Percentiles rank a stretch among this genome's conserved stretches.
Conservation (phyloP, 2,329 filamentous ascomycete genomes). For the Pseudopyrenochaeta lycopersici region DNA sequence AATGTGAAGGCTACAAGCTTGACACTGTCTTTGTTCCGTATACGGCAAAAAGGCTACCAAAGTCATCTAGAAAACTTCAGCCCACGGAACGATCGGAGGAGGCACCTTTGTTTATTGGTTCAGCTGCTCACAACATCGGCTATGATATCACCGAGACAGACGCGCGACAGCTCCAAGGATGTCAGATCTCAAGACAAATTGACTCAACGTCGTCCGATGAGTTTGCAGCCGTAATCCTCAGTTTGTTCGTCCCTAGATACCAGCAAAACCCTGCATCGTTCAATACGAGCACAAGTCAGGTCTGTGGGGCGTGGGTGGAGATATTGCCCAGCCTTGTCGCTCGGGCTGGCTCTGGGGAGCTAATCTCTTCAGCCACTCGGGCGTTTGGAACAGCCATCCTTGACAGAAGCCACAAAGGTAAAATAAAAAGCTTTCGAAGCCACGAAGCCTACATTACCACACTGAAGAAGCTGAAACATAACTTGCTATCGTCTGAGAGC, state of each 20-base stretch:
- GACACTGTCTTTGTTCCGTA: slow-evolving; percentile 29
- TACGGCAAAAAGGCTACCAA: not conserved
- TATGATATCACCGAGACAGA: too few species aligned
- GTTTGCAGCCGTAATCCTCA: slow-evolving; percentile 8
- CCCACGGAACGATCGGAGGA: not conserved
- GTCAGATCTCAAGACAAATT: too few species aligned
- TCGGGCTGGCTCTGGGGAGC: slow-evolving; percentile 14
- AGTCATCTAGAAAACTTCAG: not conserved
- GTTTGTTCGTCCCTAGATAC: slow-evolving; percentile 12
- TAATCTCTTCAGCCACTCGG: slow-evolving; percentile 43
- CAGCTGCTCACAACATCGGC: too few species aligned
- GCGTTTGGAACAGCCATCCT: slow-evolving; percentile 46
- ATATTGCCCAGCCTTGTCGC: slow-evolving; percentile 45
- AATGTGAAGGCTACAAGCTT: slow-evolving; percentile 31
- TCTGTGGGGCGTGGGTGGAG: slow-evolving; percentile 55
- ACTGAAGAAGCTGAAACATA: slow-evolving; percentile 36
- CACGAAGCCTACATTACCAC: slow-evolving; percentile 42
- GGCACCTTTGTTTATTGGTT: too few species aligned
- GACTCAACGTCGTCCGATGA: not conserved
- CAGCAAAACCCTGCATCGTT: slow-evolving; percentile 17
- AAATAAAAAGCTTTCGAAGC: slow-evolving; percentile 30
- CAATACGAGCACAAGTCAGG: slow-evolving; percentile 18
- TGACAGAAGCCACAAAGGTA: slow-evolving; percentile 22
- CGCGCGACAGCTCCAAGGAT: too few species aligned
- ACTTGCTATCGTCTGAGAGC: slow-evolving; percentile 12